Base-by-base conservation (phyloP, 169 alveolate species). In the Cyclospora cayetanensis region DNA sequence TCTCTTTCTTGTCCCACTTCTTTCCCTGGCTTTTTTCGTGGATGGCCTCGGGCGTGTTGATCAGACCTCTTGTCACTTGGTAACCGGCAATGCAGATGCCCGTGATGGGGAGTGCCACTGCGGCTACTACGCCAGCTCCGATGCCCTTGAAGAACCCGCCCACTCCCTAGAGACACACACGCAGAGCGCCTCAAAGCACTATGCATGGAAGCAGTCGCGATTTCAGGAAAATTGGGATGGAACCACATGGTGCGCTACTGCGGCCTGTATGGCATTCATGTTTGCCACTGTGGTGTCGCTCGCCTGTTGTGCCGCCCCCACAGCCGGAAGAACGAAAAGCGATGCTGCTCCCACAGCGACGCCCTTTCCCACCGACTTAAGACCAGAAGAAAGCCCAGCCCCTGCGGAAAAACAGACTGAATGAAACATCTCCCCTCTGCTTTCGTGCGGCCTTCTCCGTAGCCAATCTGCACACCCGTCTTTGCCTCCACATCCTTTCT, bases 1-100 rank as follows among this genome's bases (percentile, higher is more conserved):
- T 76, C 37, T 88, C 94, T 82, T 96, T 96, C 79, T 96, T 96
- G 92, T 97, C 96, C 98, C 98, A 97, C 60, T 94, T 96, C 90
- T 95, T 96, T 2, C 98, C 98, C 86, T 94, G 93, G 50, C 95
- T 94, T 74, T 95, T 93, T 79, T 97, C 96, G 66, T 96, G 92
- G 35, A 97, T 96, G 15, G 98, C 97, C 86, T 96, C 97, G 15
- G 98, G 98, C 43, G 98, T 97, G 91, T 96, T 97, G 27, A 95
- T 93, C 25, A 95, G 95, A 4, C 98, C 98, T 68, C 98, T 82
- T 37, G 95, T 96, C 76, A 97, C 95, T 86, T 97, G 98, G 92
- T 97, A 97, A 27, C 98, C 95, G 25, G 98, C 98, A 43, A 97
- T 96, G 34, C 98, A 97, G 52, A 97, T 94, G 0, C 97, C 97